Conservation (phyloP, 2,329 filamentous ascomycete species). For the Aspergillus sclerotialis region DNA sequence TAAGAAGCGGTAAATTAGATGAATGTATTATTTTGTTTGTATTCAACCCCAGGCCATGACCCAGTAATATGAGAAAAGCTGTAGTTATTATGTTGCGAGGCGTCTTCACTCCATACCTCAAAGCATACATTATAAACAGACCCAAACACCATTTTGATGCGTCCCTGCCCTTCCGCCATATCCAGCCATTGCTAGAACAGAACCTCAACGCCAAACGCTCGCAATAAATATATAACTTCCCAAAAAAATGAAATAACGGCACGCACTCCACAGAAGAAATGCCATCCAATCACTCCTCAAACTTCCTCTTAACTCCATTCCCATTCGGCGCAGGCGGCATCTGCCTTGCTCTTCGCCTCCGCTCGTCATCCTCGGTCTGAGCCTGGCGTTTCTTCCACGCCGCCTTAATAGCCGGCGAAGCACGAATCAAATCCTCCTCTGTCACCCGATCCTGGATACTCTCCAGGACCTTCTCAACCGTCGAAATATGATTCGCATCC, state of each 20-base stretch:
- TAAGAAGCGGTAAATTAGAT: conserved; percentile 44
- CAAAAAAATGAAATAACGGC: too few species aligned
- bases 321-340: conserved; percentile 22
- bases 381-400: conserved; percentile 67
- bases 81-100: too few species aligned
- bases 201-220: too few species aligned
- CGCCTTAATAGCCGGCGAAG: conserved; percentile 64
- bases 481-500: conserved; percentile 81
- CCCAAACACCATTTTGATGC: too few species aligned
- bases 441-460: conserved; percentile 83
- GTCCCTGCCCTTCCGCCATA: too few species aligned
- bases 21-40: conserved; percentile 10
- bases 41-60: background rate
- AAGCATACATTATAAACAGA: too few species aligned
- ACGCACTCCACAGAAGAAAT: too few species aligned
- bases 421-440: conserved; percentile 68
- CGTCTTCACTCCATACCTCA: too few species aligned
- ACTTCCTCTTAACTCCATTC: conserved; percentile 36
- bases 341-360: conserved; percentile 17
- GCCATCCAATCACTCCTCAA: conserved; percentile 28
- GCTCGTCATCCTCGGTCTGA: conserved; percentile 18
- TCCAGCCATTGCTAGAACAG: too few species aligned
- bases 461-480: conserved; percentile 77
- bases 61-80: too few species aligned
- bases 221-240: too few species aligned